Percentiles rank a stretch among this genome's conserved stretches.
These are phyloP conservation scores for Yamadazyma paraphyllophila DNA, from an alignment of 805 yeast genomes.

Conservation along the genomic window DNA sequence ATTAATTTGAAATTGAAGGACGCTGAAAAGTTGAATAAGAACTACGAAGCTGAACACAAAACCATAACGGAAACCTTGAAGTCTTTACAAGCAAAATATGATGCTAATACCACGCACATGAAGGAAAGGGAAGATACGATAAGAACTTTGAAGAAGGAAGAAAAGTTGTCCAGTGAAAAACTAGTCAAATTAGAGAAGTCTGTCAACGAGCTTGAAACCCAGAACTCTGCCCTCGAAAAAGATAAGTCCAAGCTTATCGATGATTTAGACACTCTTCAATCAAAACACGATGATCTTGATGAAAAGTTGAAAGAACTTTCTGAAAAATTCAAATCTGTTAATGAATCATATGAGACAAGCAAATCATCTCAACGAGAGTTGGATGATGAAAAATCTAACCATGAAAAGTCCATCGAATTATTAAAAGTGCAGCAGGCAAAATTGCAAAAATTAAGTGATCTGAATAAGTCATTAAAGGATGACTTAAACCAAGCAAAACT, in stretches of 20 bases:
- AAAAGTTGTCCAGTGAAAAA: conserved; percentile 22
- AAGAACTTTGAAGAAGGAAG: conserved; percentile 40
- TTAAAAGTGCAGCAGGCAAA: conserved; percentile 20
- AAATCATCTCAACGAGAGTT: conserved; percentile 4
- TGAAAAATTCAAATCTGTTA: conserved; percentile 4
- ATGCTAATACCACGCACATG: conserved; percentile 28
- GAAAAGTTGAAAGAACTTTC: conserved; percentile 5
- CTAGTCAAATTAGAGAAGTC: conserved; percentile 20
- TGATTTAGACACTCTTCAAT: conserved; percentile 4
- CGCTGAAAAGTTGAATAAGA: conserved; percentile 28
- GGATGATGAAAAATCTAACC: conserved; percentile 12
- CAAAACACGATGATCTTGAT: conserved; percentile 8
- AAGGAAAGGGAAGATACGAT: conserved; percentile 49
- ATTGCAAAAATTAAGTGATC: conserved; percentile 22
- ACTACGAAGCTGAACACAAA: conserved; percentile 32
- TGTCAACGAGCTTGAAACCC: conserved; percentile 26
- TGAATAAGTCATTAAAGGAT: conserved; percentile 12
- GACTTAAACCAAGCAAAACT: conserved; percentile 6
- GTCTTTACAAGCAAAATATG: conserved; percentile 33
- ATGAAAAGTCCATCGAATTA: conserved; percentile 13
- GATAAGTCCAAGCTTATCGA: conserved; percentile 12
- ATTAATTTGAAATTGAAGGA: conserved; percentile 46
- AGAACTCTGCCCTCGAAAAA: conserved; percentile 14
- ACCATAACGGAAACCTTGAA: conserved; percentile 39
- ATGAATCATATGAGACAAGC: conserved; percentile 5